These are phyloP conservation scores for Talinum fruticosum DNA, from an alignment of 148 eudicot genomes.

Conservation along the genomic window DNA sequence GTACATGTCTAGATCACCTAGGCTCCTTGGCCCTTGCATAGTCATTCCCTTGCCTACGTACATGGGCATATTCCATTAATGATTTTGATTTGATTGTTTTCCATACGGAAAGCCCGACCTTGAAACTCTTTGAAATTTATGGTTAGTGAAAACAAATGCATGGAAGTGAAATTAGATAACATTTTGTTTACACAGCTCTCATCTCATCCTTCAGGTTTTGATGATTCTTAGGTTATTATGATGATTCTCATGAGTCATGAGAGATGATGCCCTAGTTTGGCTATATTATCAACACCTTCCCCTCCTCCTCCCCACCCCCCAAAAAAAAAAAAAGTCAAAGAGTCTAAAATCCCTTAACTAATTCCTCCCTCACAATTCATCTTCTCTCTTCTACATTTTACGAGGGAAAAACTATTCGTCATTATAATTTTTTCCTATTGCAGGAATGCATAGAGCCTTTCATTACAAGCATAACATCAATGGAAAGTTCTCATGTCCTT, in stretches of 20 bases:
- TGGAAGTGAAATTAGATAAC: background rate
- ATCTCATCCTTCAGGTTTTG: background rate
- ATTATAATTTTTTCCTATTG: slow-evolving; percentile 16
- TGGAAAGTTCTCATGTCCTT: slow-evolving; percentile 63
- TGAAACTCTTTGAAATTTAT: background rate
- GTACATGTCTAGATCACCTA: background rate
- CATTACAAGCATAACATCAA: slow-evolving; percentile 72
- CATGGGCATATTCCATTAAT: background rate
- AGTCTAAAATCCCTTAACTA: too few relatives aligned
- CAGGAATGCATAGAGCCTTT: slow-evolving; percentile 81
- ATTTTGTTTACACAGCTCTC: background rate
- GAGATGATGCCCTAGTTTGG: too few relatives aligned
- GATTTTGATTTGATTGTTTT: background rate
- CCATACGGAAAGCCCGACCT: background rate
- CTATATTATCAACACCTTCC: too few relatives aligned
- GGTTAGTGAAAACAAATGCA: background rate
- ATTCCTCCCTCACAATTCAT: too few relatives aligned
- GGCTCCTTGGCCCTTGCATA: background rate
- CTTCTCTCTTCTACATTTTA: background rate
- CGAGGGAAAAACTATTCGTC: background rate
- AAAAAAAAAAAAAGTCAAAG: too few relatives aligned
- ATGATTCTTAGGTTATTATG: too few relatives aligned
- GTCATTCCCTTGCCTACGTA: background rate
- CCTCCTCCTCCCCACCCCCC: too few relatives aligned
- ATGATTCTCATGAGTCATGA: too few relatives aligned